Evolutionary conservation across 2,329 filamentous ascomycete species (phyloP).

Genomic region (Xylaria sp.): DNA sequence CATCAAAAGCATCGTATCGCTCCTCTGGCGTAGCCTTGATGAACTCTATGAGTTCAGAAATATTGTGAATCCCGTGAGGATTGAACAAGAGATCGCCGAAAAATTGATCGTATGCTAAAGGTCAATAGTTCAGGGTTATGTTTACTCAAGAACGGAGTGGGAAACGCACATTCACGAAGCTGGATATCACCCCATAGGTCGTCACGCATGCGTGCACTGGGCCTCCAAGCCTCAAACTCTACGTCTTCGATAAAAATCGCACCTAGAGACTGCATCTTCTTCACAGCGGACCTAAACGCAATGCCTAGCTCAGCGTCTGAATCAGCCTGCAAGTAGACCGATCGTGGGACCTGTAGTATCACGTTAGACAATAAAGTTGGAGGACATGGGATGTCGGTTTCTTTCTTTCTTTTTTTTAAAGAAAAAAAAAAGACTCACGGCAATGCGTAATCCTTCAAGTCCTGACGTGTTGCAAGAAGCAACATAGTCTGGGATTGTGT

Average conservation of each 20-base stretch:
- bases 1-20: not conserved
- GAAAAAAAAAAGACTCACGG: not conserved
- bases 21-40: not conserved
- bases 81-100: not conserved
- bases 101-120: not conserved
- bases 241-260: conserved; percentile 53
- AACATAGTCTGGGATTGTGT: conserved; percentile 63
- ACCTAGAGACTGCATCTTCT: conserved; percentile 44
- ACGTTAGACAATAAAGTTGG: no score
- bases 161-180: not conserved
- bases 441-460: conserved; percentile 50
- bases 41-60: not conserved
- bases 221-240: not conserved
- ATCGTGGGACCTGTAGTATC: not conserved
- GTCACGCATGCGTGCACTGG: not conserved
- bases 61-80: not conserved
- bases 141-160: not conserved
- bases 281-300: conserved; percentile 56
- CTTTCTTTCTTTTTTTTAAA: no score
- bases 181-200: not conserved
- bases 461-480: conserved; percentile 59
- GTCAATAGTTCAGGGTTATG: not conserved
- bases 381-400: no score
- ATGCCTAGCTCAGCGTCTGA: conserved; percentile 67
- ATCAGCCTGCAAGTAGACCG: not conserved